These are phyloP conservation scores for Luffa aegyptiaca DNA, from an alignment of 306 rosid genomes.

Conservation along the genomic window DNA sequence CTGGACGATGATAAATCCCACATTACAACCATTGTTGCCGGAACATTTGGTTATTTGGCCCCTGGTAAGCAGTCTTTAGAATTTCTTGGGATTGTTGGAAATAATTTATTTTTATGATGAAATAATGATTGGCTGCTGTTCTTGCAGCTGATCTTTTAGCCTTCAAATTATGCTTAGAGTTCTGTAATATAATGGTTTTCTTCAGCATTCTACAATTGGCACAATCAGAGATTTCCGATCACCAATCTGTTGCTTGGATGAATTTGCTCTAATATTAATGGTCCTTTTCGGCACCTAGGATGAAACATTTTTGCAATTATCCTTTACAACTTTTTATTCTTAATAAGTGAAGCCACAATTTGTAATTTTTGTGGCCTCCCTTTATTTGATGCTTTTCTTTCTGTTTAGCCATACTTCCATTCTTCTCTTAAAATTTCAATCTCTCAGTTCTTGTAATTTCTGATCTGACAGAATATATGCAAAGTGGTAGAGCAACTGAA, in stretches of 20 bases:
- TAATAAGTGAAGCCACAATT: not conserved
- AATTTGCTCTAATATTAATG: not conserved
- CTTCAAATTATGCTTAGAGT: not conserved
- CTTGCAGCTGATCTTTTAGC: not conserved
- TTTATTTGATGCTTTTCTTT: not conserved
- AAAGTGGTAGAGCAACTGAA: constrained; percentile 99
- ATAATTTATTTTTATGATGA: not conserved
- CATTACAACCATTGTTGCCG: constrained; percentile 94
- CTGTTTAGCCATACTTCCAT: not conserved
- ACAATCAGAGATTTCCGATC: not conserved
- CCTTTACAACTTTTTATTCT: not conserved
- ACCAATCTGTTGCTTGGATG: not conserved
- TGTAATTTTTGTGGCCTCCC: not conserved
- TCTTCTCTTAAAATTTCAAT: not conserved
- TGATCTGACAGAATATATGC: constrained; percentile 80
- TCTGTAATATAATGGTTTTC: not conserved
- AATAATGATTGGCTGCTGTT: not conserved
- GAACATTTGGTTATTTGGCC: constrained; percentile 98
- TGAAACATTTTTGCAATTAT: not conserved
- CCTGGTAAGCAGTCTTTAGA: constrained; percentile 47
- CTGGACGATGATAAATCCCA: constrained; percentile 95
- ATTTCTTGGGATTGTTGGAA: not conserved
- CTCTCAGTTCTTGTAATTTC: not conserved
- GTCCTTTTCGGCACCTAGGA: not conserved
- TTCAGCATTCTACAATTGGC: not conserved